Conservation (phyloP, 257 asterid species). For the Plectranthus barbatus region DNA sequence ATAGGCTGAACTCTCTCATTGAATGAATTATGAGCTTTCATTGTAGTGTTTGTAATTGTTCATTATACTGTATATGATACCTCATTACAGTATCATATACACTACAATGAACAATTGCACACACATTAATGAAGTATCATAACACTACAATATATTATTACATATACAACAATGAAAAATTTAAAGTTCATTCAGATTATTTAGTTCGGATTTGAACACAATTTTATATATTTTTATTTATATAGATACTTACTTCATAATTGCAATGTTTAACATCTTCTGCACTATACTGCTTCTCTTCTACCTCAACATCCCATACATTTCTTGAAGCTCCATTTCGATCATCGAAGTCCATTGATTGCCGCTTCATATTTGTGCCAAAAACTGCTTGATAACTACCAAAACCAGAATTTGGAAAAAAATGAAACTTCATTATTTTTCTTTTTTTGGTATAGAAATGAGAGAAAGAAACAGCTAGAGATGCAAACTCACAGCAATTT, state of each 20-base stretch:
- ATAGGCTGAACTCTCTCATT: no score
- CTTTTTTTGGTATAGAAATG: no score
- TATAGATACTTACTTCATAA: constrained; percentile 39
- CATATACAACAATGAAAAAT: no score
- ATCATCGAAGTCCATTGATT: constrained; percentile 31
- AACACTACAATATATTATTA: no score
- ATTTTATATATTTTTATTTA: not conserved
- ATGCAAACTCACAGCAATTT: constrained; percentile 52
- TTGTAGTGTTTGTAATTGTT: no score
- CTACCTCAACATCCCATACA: constrained; percentile 28
- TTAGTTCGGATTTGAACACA: no score
- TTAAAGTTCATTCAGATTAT: no score
- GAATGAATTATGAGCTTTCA: no score
- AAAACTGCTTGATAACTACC: constrained; percentile 56
- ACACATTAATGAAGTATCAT: no score
- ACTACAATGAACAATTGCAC: no score
- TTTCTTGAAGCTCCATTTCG: constrained; percentile 18
- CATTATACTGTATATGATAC: no score
- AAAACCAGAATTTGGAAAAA: not conserved
- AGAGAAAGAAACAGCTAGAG: not conserved
- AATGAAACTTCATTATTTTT: not conserved
- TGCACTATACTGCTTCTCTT: constrained; percentile 8
- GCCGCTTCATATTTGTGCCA: constrained; percentile 33
- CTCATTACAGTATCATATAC: no score
- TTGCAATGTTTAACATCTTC: constrained; percentile 23